Conservation (phyloP, 164 flowering plant genomes). For the Magnolia sinica region DNA sequence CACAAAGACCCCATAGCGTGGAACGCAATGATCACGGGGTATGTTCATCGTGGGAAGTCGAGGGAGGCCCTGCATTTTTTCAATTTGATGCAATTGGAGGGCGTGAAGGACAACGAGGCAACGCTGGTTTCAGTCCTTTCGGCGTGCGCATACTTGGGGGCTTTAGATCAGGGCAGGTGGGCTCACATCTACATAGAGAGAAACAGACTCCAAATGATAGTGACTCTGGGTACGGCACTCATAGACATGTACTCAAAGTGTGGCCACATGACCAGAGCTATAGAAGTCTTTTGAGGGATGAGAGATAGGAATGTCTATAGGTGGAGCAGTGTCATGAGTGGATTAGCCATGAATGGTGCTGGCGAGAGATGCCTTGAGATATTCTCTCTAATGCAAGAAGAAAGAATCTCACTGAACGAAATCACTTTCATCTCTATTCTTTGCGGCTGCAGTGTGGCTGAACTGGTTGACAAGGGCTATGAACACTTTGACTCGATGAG, state of each 20-base stretch:
- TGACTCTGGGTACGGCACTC: slow-evolving; percentile 49
- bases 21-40: slow-evolving; percentile 60
- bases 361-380: slow-evolving; percentile 44
- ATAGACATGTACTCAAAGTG: slow-evolving; percentile 56
- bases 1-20: slow-evolving; percentile 39
- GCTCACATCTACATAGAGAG: slow-evolving; percentile 43
- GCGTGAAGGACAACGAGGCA: slow-evolving; percentile 42
- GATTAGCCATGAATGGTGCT: slow-evolving; percentile 58
- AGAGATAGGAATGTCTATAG: slow-evolving; percentile 50
- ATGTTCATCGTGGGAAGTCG: slow-evolving; percentile 39
- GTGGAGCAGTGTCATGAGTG: slow-evolving; percentile 48
- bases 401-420: slow-evolving; percentile 42
- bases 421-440: slow-evolving; percentile 47
- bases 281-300: slow-evolving; percentile 57
- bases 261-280: slow-evolving; percentile 42
- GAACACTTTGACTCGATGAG: slow-evolving; percentile 42
- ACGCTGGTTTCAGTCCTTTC: slow-evolving; percentile 49
- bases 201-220: slow-evolving; percentile 31
- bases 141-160: slow-evolving; percentile 52
- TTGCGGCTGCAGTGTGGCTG: slow-evolving; percentile 51
- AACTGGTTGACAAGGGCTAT: slow-evolving; percentile 44
- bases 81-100: slow-evolving; percentile 40
- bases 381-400: slow-evolving; percentile 43
- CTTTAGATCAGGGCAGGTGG: slow-evolving; percentile 59
- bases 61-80: slow-evolving; percentile 47